Evolutionary conservation across 352 stramenopile species (phyloP), one percentile per base, ranked within the genome.

Genomic region (Blastocystis sp.): DNA sequence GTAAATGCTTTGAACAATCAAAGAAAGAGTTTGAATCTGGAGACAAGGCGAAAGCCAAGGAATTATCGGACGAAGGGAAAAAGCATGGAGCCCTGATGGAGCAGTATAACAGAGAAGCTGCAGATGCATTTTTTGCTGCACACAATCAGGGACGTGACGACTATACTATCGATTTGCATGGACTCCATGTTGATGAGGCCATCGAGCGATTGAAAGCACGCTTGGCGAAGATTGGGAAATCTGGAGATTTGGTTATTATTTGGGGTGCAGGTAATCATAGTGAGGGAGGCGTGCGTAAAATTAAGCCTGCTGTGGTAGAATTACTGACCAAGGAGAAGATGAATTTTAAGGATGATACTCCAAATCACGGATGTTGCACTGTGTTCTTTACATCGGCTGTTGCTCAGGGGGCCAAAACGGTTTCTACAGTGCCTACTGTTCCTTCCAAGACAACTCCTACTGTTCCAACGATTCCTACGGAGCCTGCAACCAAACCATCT

Each of bases 131-230:
- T 43, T 79, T 79, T 23, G 41, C 20, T 23, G 68, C 68, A 18
- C 37, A 79, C 9, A 79, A 79, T 34, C 41, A 37, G 9, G 68
- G 68, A 37, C 41, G 41, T 26, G 68, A 79, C 20, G 20, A 55
- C 7, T 79, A 79, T n/a, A 62, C 68, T 18, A 79, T 79, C 23
- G 68, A 79, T 61, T n/a, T 79, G 18, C 68, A 79, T 79, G 68
- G 68, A 34, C 61, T 79, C 41, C 61, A 56, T 56, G 68, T 79
- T 11, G 68, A 79, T 23, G 68, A 79, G 26, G 68, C 68, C 61
- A 6, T 79, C 0, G 68, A 79, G 41, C 68, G 68, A 37, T 34
- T 79, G 50, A 79, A 79, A 20, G 11, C 9, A 13, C 68, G 68
- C 37, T 79, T 79, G 20, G 68, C 56, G 8, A 56, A 79, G 68